Conservation (phyloP, 495 filamentous ascomycete genomes). For the Friedmanniomyces simplex region DNA sequence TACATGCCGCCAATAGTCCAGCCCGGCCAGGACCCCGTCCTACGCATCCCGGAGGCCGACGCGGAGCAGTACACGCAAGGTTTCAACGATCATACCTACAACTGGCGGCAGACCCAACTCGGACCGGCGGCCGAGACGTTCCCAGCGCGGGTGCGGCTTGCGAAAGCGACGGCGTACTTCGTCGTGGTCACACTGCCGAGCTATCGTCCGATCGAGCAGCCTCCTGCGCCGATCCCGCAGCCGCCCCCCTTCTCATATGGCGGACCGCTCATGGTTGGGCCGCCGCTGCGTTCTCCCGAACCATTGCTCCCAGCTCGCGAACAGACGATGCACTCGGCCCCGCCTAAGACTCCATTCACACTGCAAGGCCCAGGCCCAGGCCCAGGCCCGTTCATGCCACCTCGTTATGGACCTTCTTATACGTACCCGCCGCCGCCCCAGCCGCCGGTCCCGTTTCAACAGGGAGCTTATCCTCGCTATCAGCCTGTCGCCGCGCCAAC, state of each 20-base stretch:
- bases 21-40: conserved; percentile 17
- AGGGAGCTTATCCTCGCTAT: neutral
- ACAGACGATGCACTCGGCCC: neutral
- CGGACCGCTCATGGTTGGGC: neutral
- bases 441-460: neutral
- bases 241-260: neutral
- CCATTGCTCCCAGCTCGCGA: neutral
- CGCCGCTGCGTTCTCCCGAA: neutral
- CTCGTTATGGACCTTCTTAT: neutral
- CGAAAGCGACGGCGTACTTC: conserved; percentile 18
- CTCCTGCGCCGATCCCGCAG: neutral
- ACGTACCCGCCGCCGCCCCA: conserved; percentile 1
- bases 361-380: neutral
- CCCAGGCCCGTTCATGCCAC: neutral
- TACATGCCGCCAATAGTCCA: conserved; percentile 34
- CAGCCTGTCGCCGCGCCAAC: neutral
- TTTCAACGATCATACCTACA: conserved; percentile 15
- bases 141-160: conserved; percentile 14
- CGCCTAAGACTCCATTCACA: neutral
- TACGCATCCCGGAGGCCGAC: conserved; percentile 13
- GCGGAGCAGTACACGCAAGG: conserved; percentile 11
- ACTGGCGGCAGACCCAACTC: conserved; percentile 5
- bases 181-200: conserved; percentile 17
- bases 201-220: conserved; percentile 11
- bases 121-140: conserved; percentile 2